Base-by-base conservation (phyloP, 345 rosid species). In the Populus davidiana region DNA sequence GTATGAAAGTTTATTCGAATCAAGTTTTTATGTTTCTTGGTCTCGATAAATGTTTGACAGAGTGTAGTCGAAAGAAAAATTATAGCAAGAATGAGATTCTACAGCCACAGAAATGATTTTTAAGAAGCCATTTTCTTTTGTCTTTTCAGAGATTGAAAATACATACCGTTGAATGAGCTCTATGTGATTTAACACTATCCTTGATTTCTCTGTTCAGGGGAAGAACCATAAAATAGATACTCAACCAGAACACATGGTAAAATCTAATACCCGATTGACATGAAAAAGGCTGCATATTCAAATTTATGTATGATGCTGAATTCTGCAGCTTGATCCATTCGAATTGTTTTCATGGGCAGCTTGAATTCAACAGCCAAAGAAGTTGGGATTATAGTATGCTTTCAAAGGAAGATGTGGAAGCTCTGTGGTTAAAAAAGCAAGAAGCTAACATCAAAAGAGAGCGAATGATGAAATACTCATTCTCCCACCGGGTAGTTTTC, bases 391-490 rank as follows among this genome's bases (percentile, higher is more conserved):
- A 41, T 79, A 88, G 93, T 33, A 50, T 80, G 61, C 84, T 88
- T 41, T 90, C 90, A 0, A 91, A 85, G 82, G 91, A 88, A 78
- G 96, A 91, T 52, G 79, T 87, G 31, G 90, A 91, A 86, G 78
- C 86, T 38, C 80, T 81, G 61, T 88, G 86, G 91, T 83, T 82
- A 50, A 90, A 82, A 78, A 91, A 84, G 85, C 93, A 86, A 74
- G 91, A 90, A 35, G 94, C 93, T 67, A 77, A 70, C 44, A 67
- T 83, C 69, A 90, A 79, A 84, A 82, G 98, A 83, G 96, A 91
- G 17, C 81, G 93, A 38, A 91, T 93, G 94, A 83, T 89, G 85
- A 91, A 85, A 76, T 93, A 91, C 87, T 95, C 98, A 0, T 93
- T 86, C 49, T 95, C 99, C 12, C 87, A 91, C 52, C 85, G 89